Evolutionary conservation across 2,329 filamentous ascomycete species (phyloP).

Genomic region (Phoma sp.): DNA sequence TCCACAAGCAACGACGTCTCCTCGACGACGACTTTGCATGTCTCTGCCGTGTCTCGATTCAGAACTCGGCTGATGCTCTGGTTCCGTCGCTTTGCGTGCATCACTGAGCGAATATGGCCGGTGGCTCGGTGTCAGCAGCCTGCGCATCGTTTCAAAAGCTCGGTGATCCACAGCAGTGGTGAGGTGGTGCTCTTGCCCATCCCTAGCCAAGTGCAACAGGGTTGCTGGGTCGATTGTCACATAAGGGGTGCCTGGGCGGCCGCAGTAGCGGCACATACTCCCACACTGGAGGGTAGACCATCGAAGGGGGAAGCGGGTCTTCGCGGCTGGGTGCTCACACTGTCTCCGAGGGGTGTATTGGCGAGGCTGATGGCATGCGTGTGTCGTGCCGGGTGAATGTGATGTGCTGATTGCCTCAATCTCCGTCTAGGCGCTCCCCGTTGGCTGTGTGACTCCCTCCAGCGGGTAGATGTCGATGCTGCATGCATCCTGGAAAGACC

Average conservation of each 20-base stretch:
- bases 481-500: slow-evolving; percentile 29
- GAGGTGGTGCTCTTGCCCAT: slow-evolving; percentile 34
- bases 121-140: slow-evolving; percentile 32
- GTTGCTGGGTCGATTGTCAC: slow-evolving; percentile 19
- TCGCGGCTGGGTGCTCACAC: slow-evolving; percentile 28
- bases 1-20: not conserved
- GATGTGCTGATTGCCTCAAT: slow-evolving; percentile 42
- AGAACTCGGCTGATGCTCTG: slow-evolving; percentile 20
- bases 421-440: slow-evolving; percentile 38
- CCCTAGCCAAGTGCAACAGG: slow-evolving; percentile 31
- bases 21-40: not conserved
- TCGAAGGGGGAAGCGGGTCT: slow-evolving; percentile 19
- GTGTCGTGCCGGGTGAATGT: slow-evolving; percentile 26
- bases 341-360: slow-evolving; percentile 10
- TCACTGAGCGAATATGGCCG: slow-evolving; percentile 23
- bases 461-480: slow-evolving; percentile 33
- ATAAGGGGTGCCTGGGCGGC: slow-evolving; percentile 27
- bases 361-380: slow-evolving; percentile 33
- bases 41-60: slow-evolving; percentile 21
- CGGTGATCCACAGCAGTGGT: slow-evolving; percentile 26
- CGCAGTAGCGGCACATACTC: slow-evolving; percentile 33
- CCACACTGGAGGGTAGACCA: slow-evolving; percentile 29
- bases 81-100: slow-evolving; percentile 20
- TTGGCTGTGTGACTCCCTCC: slow-evolving; percentile 36
- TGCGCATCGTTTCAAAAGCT: slow-evolving; percentile 42